A percentile compares a stretch with the other conserved stretches of the same genome.
Evolutionary conservation across 208 protist species (phyloP).

Genomic region (Acanthamoeba healyi): DNA sequence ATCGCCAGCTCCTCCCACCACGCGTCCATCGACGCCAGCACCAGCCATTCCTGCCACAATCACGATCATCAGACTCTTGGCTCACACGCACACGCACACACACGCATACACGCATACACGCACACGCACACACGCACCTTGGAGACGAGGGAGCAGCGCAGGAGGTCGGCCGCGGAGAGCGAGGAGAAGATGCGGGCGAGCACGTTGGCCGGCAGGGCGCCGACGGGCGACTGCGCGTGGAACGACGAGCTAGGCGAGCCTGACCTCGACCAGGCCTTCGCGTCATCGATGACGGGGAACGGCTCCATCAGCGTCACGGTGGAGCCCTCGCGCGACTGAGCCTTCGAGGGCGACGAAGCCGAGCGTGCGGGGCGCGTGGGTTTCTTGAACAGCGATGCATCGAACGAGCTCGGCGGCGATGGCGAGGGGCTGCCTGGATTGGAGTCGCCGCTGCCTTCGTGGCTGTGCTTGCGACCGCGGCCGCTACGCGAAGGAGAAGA

Average conservation of each 20-base stretch:
- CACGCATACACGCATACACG: background rate
- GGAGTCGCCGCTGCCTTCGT: too few species aligned
- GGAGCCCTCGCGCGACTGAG: background rate
- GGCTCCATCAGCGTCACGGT: constrained; percentile 8
- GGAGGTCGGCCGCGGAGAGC: background rate
- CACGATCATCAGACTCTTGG: background rate
- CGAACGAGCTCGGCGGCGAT: too few species aligned
- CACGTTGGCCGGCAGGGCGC: background rate
- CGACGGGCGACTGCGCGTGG: background rate
- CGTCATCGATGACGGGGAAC: background rate
- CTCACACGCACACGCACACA: background rate
- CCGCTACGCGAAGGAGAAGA: too few species aligned
- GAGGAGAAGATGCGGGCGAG: constrained; percentile 20
- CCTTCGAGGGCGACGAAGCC: too few species aligned
- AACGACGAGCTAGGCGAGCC: background rate
- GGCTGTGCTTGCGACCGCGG: too few species aligned
- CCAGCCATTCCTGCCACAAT: constrained; percentile 19
- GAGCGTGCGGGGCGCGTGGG: too few species aligned
- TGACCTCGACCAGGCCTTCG: background rate
- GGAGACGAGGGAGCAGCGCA: constrained; percentile 11
- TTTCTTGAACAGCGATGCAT: too few species aligned
- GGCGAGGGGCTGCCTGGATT: too few species aligned
- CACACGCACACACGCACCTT: background rate
- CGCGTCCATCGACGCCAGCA: constrained; percentile 24
- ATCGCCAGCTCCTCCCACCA: constrained; percentile 29